Evolutionary conservation across 208 protist genomes (phyloP), one percentile per base, ranked within the genome.

Genomic region (Trypanosoma congolense): DNA sequence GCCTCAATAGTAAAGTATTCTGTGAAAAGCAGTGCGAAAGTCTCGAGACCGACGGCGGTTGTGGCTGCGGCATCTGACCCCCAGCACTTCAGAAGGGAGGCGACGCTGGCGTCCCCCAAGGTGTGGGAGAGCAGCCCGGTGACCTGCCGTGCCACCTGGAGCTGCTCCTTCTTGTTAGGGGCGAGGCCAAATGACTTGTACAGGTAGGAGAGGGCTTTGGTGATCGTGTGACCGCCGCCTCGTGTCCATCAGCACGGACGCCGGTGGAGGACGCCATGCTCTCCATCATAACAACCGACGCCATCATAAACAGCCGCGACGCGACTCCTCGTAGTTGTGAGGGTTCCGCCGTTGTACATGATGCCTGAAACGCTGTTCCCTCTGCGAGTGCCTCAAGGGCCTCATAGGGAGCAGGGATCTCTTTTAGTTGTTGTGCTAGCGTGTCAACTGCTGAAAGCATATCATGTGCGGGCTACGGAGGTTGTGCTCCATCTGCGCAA

Each of bases 1-100:
- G 74, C 66, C 35, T 92, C 85, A 4, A 92, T 77, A 2, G 79
- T 65, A 41, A 92, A 89, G 50, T 73, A 89, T 61, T 92, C 84
- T 33, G 56, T 38, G 57, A 62, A 57, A 2, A 61, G 31, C 6
- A 60, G 8, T 10, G 18, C 46, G 59, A 57, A 69, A 47, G 62
- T 49, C n/a, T 46, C 44, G 8, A 45, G 31, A 26, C 61, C 8
- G 29, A 9, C 52, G 16, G 18, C 14, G 31, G 42, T 18, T 9
- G 41, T 2, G 28, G 6, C 22, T 8, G 30, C 40, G 4, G n/a
- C 40, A 42, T 44, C 35, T 28, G 31, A 16, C 36, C 52, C 3
- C 14, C 19, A 56, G 5, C 38, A 9, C 18, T 50, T 57, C 19
- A 61, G 42, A 40, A 62, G 52, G 28, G 45, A 56, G 5, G n/a